Evolutionary conservation across 257 asterid species (phyloP).

Genomic region (Gentiana straminea): DNA sequence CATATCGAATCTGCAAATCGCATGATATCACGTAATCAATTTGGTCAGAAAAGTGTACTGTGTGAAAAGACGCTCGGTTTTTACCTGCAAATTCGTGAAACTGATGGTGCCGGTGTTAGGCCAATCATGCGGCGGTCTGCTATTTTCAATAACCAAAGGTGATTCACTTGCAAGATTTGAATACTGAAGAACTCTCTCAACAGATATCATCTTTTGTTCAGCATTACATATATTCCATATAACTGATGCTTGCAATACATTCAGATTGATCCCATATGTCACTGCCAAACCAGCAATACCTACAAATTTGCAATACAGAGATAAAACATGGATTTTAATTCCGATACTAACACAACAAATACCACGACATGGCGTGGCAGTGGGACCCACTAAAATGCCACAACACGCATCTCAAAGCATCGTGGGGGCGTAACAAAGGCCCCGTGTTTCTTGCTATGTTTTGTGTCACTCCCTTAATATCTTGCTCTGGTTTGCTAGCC

Average conservation of each 20-base stretch:
- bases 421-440: too few species aligned
- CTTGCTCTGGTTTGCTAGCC: too few species aligned
- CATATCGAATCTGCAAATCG: conserved; percentile 69
- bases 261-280: conserved; percentile 84
- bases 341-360: too few species aligned
- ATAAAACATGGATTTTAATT: too few species aligned
- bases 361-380: too few species aligned
- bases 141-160: conserved; percentile 55
- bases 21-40: background rate
- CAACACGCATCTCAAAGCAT: too few species aligned
- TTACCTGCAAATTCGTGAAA: conserved; percentile 67
- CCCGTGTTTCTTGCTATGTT: too few species aligned
- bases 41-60: too few species aligned
- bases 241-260: conserved; percentile 74
- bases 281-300: conserved; percentile 89
- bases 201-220: conserved; percentile 92
- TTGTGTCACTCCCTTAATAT: too few species aligned
- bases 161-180: conserved; percentile 77
- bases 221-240: conserved; percentile 94
- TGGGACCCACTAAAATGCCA: too few species aligned
- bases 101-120: conserved; percentile 65
- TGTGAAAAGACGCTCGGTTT: background rate
- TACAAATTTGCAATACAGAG: too few species aligned
- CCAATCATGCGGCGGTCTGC: conserved; percentile 64
- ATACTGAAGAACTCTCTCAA: conserved; percentile 82